Evolutionary conservation across 2,329 filamentous ascomycete species (phyloP), one percentile per base, ranked within the genome.

Genomic region (Talaromyces verruculosus): DNA sequence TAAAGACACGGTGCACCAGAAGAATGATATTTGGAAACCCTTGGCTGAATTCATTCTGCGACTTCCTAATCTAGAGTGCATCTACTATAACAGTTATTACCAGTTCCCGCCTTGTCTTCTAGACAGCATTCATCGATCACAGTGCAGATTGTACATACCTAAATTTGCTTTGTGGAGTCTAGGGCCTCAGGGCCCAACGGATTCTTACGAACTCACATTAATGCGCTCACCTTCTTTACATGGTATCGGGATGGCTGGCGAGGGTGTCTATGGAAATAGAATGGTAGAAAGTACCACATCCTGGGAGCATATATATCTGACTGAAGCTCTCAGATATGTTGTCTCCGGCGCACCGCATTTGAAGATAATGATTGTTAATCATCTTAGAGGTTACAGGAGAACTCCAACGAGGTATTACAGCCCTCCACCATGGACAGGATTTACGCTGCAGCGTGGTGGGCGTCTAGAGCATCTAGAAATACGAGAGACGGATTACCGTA

Each of bases 21-120:
- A 39, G 19, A 43, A 43, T 11, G 19, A 41, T 59, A 22, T 59
- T 59, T 59, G 35, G 35, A n/a, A 11, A 17, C 55, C 55, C 5
- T 33, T 59, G 55, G 35, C 55, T 1, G 55, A 59, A 3, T 59
- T 59, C 17, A 30, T 59, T 13, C 25, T 28, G 25, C 33, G 22
- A 41, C 17, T 59, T 22, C 35, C 35, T 41, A 13, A 15, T 30
- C n/a, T 59, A 10, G 6, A 41, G 55, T 59, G 15, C 55, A 43
- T 59, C 11, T 39, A 25, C 39, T 59, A 41, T 28, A 8, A 13
- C 35, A 41, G 55, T 28, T 28, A 41, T 25, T 41, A 41, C 17
- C 55, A 59, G 11, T 28, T 59, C 55, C 55, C 55, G 17, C 55
- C 55, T 19, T 59, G 55, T 5, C 55, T 59, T 7, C 39, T 59